phyloP scores from a whole-genome alignment of 1,139 yeast species.

The Geotrichum bryndzae region DNA sequence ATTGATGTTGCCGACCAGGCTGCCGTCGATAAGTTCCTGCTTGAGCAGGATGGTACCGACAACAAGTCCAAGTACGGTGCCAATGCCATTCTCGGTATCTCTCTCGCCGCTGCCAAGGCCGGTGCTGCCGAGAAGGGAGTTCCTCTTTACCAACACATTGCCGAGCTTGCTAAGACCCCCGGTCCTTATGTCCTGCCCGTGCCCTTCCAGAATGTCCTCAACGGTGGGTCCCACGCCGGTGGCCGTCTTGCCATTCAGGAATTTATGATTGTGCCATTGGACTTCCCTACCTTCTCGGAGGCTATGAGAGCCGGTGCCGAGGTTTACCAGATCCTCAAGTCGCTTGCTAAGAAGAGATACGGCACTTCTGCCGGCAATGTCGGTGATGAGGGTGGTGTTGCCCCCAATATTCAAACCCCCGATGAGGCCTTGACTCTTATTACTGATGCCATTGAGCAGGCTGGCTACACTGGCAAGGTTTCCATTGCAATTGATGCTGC shows the following conservation, averaged over 20 bases:
- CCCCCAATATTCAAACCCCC: constrained; percentile 89
- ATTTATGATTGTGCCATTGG: constrained; percentile 95
- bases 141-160: constrained; percentile 81
- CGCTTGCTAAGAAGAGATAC: constrained; percentile 83
- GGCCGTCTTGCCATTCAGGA: constrained; percentile 98
- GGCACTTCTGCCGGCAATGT: constrained; percentile 98
- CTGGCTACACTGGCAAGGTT: constrained; percentile 90
- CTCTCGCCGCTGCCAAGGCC: constrained; percentile 88
- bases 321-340: constrained; percentile 91
- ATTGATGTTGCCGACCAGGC: constrained; percentile 73
- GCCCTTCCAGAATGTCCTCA: constrained; percentile 94
- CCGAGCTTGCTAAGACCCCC: constrained; percentile 61
- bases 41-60: constrained; percentile 80
- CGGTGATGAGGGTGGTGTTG: constrained; percentile 99
- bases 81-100: constrained; percentile 91
- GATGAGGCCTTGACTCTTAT: constrained; percentile 93
- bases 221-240: constrained; percentile 99
- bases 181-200: constrained; percentile 82
- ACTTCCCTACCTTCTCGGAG: constrained; percentile 81
- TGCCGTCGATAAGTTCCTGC: constrained; percentile 72
- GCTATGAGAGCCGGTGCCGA: constrained; percentile 94
- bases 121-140: constrained; percentile 87
- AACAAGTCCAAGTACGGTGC: constrained; percentile 95
- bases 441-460: constrained; percentile 74
- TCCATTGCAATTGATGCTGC: constrained; percentile 92